Percentiles rank a stretch among this genome's conserved stretches.
phyloP scores from a whole-genome alignment of 441 rosid genomes.

The Biscutella auriculata region DNA sequence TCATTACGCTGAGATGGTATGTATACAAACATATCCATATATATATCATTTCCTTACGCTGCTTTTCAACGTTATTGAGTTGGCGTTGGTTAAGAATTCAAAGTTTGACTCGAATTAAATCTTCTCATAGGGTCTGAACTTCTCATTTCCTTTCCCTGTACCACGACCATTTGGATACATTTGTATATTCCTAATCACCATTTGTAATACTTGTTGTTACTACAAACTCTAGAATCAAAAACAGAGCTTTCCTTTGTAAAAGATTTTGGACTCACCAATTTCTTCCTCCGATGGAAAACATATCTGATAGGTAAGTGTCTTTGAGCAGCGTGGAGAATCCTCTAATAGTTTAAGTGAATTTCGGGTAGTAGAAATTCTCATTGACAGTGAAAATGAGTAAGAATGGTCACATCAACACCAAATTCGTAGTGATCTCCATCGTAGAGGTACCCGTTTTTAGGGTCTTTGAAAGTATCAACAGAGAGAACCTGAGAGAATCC shows the following conservation, averaged over 20 bases:
- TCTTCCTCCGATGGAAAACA: conserved; percentile 7
- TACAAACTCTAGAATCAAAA: background rate
- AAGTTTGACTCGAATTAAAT: conserved; percentile 7
- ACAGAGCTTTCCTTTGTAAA: background rate
- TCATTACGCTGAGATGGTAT: too few species aligned
- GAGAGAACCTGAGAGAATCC: conserved; percentile 10
- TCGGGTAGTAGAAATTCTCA: background rate
- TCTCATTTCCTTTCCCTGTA: background rate
- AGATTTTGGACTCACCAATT: background rate
- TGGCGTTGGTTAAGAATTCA: conserved; percentile 7
- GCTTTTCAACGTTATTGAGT: background rate
- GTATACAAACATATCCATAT: too few species aligned
- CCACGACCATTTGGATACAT: too few species aligned
- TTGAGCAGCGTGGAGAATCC: background rate
- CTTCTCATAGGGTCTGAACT: background rate
- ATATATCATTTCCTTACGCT: background rate
- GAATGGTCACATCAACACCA: conserved; percentile 19
- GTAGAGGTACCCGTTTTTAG: conserved; percentile 8
- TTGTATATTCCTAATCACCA: too few species aligned
- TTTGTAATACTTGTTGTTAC: too few species aligned
- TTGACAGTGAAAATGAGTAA: background rate
- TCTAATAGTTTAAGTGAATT: background rate
- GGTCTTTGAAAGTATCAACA: background rate
- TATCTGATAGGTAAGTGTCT: background rate
- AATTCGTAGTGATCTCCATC: conserved; percentile 16